Percentiles rank a stretch among this genome's conserved stretches.
Conservation (phyloP, 225 moss, liverwort and hornwort genomes). For the Pleurozium schreberi region DNA sequence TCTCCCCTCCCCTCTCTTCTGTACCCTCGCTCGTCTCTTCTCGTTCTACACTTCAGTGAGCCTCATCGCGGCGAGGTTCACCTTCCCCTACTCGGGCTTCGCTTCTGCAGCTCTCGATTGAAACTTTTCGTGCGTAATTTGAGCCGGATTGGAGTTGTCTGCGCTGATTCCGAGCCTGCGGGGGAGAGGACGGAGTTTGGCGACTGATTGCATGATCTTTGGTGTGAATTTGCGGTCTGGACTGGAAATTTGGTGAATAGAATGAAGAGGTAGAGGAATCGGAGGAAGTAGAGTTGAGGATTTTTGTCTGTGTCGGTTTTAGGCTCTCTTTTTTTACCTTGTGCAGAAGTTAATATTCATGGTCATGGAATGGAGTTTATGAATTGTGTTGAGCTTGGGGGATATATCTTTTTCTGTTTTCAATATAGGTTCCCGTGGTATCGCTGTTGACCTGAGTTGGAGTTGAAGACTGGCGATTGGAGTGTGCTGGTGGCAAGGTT, state of each 20-base stretch:
- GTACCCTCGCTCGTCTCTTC: neutral
- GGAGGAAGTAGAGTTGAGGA: neutral
- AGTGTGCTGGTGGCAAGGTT: neutral
- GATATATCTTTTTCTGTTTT: neutral
- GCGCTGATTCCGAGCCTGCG: neutral
- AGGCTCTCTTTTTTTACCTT: neutral
- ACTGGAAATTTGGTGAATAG: neutral
- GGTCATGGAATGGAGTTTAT: neutral
- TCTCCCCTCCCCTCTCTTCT: neutral
- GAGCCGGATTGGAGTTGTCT: neutral
- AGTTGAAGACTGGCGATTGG: neutral
- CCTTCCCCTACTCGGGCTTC: neutral
- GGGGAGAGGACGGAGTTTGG: neutral
- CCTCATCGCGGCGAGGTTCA: neutral
- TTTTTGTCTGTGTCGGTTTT: neutral
- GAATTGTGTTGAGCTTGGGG: neutral
- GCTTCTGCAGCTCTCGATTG: neutral
- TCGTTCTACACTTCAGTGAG: neutral
- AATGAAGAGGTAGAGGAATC: neutral
- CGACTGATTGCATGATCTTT: neutral
- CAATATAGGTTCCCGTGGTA: neutral
- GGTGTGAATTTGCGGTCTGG: neutral
- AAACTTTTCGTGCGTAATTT: neutral
- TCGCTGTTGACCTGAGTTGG: neutral
- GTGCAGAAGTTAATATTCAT: neutral